Base-by-base conservation (phyloP, 2,329 filamentous ascomycete genomes). In the Tolypocladium paradoxum region DNA sequence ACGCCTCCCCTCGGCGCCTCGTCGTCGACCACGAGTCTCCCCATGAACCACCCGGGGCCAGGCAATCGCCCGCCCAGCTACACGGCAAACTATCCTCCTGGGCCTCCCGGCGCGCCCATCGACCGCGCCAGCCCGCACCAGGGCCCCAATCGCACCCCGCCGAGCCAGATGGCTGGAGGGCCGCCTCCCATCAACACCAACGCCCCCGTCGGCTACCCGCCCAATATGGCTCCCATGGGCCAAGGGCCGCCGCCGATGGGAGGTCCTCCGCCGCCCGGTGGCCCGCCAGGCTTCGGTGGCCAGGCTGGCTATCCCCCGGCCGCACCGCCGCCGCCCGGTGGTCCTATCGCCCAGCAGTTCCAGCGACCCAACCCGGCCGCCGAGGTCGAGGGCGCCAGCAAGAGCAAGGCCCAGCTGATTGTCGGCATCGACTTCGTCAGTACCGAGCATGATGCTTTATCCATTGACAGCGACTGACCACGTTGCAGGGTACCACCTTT, bases 401-500 rank as follows among this genome's bases (percentile, higher is more conserved):
- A 89, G 68, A 95, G 86, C 75, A 96, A 96, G 77, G 88, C 93
- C 51, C 93, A 97, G 76, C 78, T 99, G 64, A 99, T 99, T 70
- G 93, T 99, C 53, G 93, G 93, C 61, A 97, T 99, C 68, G 93
- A 99, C 73, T 99, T 99, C 78, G 93, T 95, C 76, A 75, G 85
- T 64, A 43, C 40, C 31, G 50, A 37, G 47, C 43, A 18, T 18
- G 24, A 31, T 46, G 4, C 6, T 5, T 31, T 8, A 29, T 18
- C 43, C 33, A 12, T 24, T 22, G 29, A 3, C 22, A 1, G 14
- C 29, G 20, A 33, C 50, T 51, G 22, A 51, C 36, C 16, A 8
- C 22, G 48, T 29, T 18, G 18, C 64, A 95, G 90, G 90, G 93
- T 60, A 99, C 93, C 20, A 99, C 93, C 6, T 99, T 97, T 70